Base-by-base conservation (phyloP, 192 early-diverging fungal genomes). In the Entomortierella chlamydospora region DNA sequence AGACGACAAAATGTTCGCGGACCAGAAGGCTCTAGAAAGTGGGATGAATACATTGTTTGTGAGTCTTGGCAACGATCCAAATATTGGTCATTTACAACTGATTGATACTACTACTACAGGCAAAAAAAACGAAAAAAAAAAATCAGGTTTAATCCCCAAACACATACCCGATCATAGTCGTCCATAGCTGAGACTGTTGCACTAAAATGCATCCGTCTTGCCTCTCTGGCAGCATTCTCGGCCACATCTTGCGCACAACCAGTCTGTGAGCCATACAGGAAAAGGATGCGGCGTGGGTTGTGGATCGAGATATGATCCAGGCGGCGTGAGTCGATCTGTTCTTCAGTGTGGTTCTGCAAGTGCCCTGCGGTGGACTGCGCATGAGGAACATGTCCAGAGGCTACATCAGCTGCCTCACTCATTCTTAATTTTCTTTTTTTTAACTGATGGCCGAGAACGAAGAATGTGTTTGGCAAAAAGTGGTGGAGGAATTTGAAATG, bases 251-350 rank as follows among this genome's bases (percentile, higher is more conserved):
- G 90, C 17, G 95, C 93, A 61, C 91, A 95, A 25, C 98, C 98
- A 4, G 96, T 99, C 81, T 99, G 94, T 41, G 93, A 93, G 7
- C 93, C 97, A 72, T 94, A 99, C 23, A 98, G 87, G 51, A 99
- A 88, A 18, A 95, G 77, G 22, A 97, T 72, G 12, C 79, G 61
- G 8, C 84, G 74, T 47, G 70, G 58, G 57, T 57, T 77, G 61
- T 70, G 76, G 57, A 79, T 56, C 17, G 63, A 41, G 31, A 70
- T 66, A 28, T 79, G 76, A n/a, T 79, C 76, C 29, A 70, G 31
- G 6, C 70, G 76, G 6, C 41, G 34, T 23, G 72, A 4, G 39
- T 74, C 59, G 15, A 74, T 61, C 13, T 69, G 57, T 8, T 61
- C 57, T 34, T 9, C 1, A 33, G 29, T 17, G 13, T 33, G 29